A percentile compares a stretch with the other conserved stretches of the same genome.
phyloP scores from a whole-genome alignment of 1,139 yeast genomes.

The Kodamaea fungicola region DNA sequence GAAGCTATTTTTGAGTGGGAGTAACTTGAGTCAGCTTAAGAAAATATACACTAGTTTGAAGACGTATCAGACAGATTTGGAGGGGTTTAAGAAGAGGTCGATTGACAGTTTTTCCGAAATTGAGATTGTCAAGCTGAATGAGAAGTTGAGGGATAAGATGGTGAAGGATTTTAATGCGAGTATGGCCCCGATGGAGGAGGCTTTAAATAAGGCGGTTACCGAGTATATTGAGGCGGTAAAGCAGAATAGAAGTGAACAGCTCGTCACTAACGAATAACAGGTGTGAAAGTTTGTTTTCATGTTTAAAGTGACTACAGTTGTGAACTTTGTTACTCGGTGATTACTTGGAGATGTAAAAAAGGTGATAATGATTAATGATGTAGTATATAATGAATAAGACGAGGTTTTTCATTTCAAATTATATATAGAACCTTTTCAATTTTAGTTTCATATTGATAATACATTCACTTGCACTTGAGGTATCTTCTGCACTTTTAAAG shows the following conservation, averaged over 20 bases:
- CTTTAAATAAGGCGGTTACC: constrained; percentile 29
- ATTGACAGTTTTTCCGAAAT: constrained; percentile 8
- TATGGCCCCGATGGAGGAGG: constrained; percentile 24
- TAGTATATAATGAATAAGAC: no score
- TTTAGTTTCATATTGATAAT: no score
- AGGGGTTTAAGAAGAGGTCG: constrained; percentile 12
- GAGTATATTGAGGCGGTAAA: constrained; percentile 31
- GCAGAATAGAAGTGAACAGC: constrained; percentile 8
- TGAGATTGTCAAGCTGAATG: constrained; percentile 20
- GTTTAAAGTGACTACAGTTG: no score
- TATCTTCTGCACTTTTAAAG: no score
- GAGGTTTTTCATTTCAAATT: no score
- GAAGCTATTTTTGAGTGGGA: constrained; percentile 35
- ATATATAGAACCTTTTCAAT: no score
- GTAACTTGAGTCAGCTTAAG: constrained; percentile 38
- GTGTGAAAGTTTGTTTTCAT: no score
- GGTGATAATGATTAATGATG: no score
- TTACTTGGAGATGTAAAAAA: no score
- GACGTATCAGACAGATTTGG: constrained; percentile 21
- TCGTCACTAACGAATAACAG: no score
- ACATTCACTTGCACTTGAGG: no score
- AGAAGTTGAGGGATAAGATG: constrained; percentile 33
- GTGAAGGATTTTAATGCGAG: constrained; percentile 31
- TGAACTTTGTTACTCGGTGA: no score
- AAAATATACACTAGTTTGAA: constrained; percentile 35